Evolutionary conservation across 139 green algal species (phyloP), one percentile per base, ranked within the genome.

Genomic region (Dunaliella sp.): DNA sequence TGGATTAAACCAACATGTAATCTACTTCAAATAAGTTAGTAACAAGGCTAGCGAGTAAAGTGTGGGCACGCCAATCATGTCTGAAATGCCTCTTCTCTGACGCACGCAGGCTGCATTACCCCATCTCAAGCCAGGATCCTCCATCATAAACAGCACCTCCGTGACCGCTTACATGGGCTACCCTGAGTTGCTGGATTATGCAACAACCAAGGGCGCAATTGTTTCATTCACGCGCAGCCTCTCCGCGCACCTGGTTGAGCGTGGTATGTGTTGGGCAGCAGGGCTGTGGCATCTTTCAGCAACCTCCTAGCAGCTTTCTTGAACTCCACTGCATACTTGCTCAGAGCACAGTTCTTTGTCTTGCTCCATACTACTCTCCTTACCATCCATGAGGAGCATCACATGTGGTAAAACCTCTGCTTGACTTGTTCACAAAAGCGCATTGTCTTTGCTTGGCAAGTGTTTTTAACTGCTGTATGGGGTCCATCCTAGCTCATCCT

Each of bases 91-190:
- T n/a, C n/a, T 78, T 32, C n/a, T 12, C 73, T 36, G 22, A 33
- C 73, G 7, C 77, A 25, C 3, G 1, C 84, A 88, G 84, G 84
- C 87, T 28, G 84, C 84, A 1, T 78, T 86, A 81, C 87, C 87
- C 12, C 87, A 90, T 76, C 81, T 90, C 30, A 87, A 88, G 76
- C 75, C 89, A 22, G 94, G 94, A 12, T 84, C 85, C 31, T 84
- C 72, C 77, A 97, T 97, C 86, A 92, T 97, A 77, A 95, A 95
- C 89, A 93, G 92, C 77, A 92, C 90, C 82, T 93, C 86, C 58
- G 84, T 97, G 25, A 92, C 86, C n/a, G 91, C 94, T 12, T 96
- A 95, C 87, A 89, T 37, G 84, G 91, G 89, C 88, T 81, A 89
- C 38, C 28, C 77, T 21, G 76, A 86, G 33, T 81, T 93, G 85